A percentile compares a stretch with the other conserved stretches of the same genome.
Conservation (phyloP, 805 yeast species). For the Cyberlindnera saturnus region DNA sequence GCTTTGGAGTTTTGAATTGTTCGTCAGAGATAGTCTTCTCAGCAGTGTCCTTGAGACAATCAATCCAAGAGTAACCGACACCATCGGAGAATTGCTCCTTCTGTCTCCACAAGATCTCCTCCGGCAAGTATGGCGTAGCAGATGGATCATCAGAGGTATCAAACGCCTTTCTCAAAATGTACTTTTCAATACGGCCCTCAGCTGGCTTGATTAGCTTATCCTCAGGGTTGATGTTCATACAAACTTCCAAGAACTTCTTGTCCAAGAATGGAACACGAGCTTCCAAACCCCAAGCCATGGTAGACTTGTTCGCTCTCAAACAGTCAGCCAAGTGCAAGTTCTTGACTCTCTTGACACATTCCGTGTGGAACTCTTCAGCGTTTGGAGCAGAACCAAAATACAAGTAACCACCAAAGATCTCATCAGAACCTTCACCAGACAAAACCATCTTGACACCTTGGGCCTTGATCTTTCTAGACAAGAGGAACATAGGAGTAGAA, state of each 20-base stretch:
- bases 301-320: conserved; percentile 97
- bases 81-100: conserved; percentile 99
- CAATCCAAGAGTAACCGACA: conserved; percentile 99
- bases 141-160: conserved; percentile 82
- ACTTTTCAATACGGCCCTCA: conserved; percentile 86
- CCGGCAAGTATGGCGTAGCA: conserved; percentile 83
- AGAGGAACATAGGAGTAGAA: conserved; percentile 96
- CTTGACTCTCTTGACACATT: conserved; percentile 93
- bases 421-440: conserved; percentile 99
- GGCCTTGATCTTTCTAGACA: conserved; percentile 96
- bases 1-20: conserved; percentile 82
- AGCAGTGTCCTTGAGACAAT: conserved; percentile 93
- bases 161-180: conserved; percentile 94
- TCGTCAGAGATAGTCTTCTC: conserved; percentile 83
- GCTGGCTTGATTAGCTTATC: conserved; percentile 76
- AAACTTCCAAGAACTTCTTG: conserved; percentile 80
- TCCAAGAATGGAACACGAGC: conserved; percentile 99
- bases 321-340: conserved; percentile 97
- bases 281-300: conserved; percentile 99
- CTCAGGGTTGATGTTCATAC: conserved; percentile 91
- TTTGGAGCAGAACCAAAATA: conserved; percentile 97
- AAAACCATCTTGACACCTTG: conserved; percentile 99
- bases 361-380: conserved; percentile 88
- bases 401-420: conserved; percentile 96
- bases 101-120: conserved; percentile 98